phyloP scores from a whole-genome alignment of 495 filamentous ascomycete genomes.

The Cercophora newfieldiana region DNA sequence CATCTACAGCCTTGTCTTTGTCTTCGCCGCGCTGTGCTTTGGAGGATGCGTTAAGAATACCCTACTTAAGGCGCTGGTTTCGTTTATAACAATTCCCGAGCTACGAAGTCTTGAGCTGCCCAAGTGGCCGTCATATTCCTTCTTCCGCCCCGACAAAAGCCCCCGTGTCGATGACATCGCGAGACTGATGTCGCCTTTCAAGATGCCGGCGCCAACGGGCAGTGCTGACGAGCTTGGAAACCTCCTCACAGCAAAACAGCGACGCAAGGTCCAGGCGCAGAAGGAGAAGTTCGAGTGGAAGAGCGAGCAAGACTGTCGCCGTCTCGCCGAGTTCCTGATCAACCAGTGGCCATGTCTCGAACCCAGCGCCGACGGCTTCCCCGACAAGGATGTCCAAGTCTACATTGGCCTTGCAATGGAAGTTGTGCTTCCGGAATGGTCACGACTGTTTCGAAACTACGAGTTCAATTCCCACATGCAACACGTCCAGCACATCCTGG shows the following conservation, averaged over 20 bases:
- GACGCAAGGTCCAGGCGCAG: constrained; percentile 22
- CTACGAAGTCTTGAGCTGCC: constrained; percentile 33
- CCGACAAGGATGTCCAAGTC: constrained; percentile 25
- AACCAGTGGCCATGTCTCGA: constrained; percentile 39
- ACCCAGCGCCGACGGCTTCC: constrained; percentile 19
- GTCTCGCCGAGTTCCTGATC: constrained; percentile 30
- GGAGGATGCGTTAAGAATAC: constrained; percentile 34
- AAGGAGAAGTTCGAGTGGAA: constrained; percentile 29
- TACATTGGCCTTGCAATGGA: constrained; percentile 39
- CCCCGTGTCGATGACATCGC: constrained; percentile 34
- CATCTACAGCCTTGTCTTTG: constrained; percentile 30
- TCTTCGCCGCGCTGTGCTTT: constrained; percentile 35
- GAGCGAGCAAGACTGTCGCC: constrained; percentile 29
- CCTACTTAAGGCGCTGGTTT: constrained; percentile 30
- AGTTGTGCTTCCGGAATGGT: constrained; percentile 49
- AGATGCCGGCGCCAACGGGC: constrained; percentile 22
- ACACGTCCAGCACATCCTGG: constrained; percentile 41
- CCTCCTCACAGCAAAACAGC: constrained; percentile 26
- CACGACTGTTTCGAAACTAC: constrained; percentile 45
- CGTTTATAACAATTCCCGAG: constrained; percentile 31
- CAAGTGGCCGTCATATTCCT: constrained; percentile 25
- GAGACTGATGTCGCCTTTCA: constrained; percentile 26
- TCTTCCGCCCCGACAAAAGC: constrained; percentile 30
- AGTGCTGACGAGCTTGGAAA: constrained; percentile 19
- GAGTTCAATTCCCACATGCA: constrained; percentile 45